These are phyloP conservation scores for Beta macrorhiza DNA, from an alignment of 179 eudicot genomes.

Conservation along the genomic window DNA sequence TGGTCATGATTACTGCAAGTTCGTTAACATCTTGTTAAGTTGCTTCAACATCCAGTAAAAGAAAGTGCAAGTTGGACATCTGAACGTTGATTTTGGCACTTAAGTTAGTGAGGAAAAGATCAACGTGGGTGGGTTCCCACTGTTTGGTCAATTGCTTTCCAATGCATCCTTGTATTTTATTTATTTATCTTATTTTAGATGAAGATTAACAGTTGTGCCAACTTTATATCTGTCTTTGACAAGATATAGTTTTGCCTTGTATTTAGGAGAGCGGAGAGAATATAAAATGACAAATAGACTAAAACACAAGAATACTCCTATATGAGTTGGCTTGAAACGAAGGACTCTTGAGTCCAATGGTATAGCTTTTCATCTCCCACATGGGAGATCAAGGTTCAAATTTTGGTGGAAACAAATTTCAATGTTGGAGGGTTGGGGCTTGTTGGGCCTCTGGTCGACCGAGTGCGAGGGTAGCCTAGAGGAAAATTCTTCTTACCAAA, in stretches of 20 bases:
- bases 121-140: slow-evolving; percentile 16
- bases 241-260: background rate
- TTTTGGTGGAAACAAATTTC: no score
- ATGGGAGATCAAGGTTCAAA: background rate
- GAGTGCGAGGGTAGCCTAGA: no score
- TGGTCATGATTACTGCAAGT: slow-evolving; percentile 17
- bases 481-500: no score
- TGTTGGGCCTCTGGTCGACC: no score
- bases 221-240: slow-evolving; percentile 24
- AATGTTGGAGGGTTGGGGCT: no score
- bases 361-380: no score
- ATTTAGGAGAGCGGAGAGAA: background rate
- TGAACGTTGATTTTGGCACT: slow-evolving; percentile 16
- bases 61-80: slow-evolving; percentile 34
- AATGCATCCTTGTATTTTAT: background rate
- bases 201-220: slow-evolving; percentile 31
- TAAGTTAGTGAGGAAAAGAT: background rate
- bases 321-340: no score
- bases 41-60: slow-evolving; percentile 34
- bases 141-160: slow-evolving; percentile 9
- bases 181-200: background rate
- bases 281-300: background rate
- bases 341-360: no score
- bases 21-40: slow-evolving; percentile 24
- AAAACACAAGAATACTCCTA: background rate